phyloP scores from a whole-genome alignment of 2,329 filamentous ascomycete species.

The Chaetomium globosum region DNA sequence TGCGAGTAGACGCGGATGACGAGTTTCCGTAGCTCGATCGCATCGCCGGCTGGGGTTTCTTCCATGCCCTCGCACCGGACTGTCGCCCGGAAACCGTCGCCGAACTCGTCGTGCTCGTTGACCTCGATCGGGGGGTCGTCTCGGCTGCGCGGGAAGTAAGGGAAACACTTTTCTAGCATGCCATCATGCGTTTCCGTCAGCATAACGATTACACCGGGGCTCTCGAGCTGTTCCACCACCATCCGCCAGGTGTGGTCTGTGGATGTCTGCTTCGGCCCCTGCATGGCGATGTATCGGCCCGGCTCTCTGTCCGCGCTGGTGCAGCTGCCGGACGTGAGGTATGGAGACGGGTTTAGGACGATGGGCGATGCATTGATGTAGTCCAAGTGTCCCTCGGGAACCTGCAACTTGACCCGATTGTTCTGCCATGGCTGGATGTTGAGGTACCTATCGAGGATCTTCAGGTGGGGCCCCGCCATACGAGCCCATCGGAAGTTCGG shows the following conservation, averaged over 20 bases:
- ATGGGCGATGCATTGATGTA: slow-evolving; percentile 85
- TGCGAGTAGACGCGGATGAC: slow-evolving; percentile 52
- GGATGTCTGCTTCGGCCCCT: slow-evolving; percentile 79
- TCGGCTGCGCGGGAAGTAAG: slow-evolving; percentile 73
- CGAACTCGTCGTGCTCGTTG: slow-evolving; percentile 66
- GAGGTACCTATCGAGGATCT: slow-evolving; percentile 75
- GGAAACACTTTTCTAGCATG: slow-evolving; percentile 79
- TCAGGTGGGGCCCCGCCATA: slow-evolving; percentile 58
- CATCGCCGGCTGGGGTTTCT: slow-evolving; percentile 57
- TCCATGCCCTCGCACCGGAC: slow-evolving; percentile 67
- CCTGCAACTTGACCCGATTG: slow-evolving; percentile 79
- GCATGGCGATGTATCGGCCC: slow-evolving; percentile 83
- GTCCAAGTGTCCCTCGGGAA: slow-evolving; percentile 71
- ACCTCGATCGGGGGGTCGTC: slow-evolving; percentile 58
- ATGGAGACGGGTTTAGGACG: slow-evolving; percentile 50
- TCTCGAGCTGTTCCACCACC: slow-evolving; percentile 75
- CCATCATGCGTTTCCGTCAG: slow-evolving; percentile 85
- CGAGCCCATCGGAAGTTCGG: slow-evolving; percentile 51
- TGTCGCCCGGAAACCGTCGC: slow-evolving; percentile 67
- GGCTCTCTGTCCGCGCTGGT: slow-evolving; percentile 41
- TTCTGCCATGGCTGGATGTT: slow-evolving; percentile 90
- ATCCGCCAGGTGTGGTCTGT: slow-evolving; percentile 92
- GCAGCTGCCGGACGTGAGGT: slow-evolving; percentile 37
- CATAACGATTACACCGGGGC: slow-evolving; percentile 86
- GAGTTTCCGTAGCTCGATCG: slow-evolving; percentile 75